Evolutionary conservation across 257 asterid genomes (phyloP).

Genomic region (Parsonsia alboflavescens): DNA sequence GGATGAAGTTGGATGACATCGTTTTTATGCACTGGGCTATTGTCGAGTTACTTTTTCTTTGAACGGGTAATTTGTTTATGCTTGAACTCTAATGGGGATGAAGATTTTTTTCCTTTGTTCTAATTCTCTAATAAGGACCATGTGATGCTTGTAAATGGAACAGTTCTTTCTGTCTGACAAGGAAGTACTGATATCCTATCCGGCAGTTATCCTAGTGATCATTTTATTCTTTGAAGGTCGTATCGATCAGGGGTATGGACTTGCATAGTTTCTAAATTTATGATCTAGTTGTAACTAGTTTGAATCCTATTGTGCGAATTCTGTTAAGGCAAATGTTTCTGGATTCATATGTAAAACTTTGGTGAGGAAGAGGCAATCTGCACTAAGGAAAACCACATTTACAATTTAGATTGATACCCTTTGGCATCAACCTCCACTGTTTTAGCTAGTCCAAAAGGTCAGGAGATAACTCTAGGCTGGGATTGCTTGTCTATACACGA

Average conservation of each 20-base stretch:
- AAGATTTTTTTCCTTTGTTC: background rate
- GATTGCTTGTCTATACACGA: background rate
- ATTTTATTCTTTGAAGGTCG: too few species aligned
- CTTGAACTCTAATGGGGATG: background rate
- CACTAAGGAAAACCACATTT: background rate
- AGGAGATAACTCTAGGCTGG: background rate
- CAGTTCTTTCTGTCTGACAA: background rate
- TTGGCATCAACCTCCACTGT: background rate
- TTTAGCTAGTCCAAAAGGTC: background rate
- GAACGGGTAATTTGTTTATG: background rate
- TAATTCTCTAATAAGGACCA: background rate
- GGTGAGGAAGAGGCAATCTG: background rate
- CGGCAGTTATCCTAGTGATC: background rate
- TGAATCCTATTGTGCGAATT: background rate
- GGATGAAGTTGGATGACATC: background rate
- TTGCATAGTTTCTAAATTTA: background rate
- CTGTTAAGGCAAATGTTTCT: background rate
- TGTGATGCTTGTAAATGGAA: background rate
- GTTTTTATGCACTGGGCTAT: background rate
- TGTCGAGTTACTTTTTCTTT: background rate
- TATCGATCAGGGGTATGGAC: background rate
- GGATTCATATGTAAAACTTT: background rate
- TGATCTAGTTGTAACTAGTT: background rate
- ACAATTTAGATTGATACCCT: background rate
- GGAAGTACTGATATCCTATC: background rate